phyloP scores from a whole-genome alignment of 2,329 filamentous ascomycete species.

The Pleurostoma richardsiae region DNA sequence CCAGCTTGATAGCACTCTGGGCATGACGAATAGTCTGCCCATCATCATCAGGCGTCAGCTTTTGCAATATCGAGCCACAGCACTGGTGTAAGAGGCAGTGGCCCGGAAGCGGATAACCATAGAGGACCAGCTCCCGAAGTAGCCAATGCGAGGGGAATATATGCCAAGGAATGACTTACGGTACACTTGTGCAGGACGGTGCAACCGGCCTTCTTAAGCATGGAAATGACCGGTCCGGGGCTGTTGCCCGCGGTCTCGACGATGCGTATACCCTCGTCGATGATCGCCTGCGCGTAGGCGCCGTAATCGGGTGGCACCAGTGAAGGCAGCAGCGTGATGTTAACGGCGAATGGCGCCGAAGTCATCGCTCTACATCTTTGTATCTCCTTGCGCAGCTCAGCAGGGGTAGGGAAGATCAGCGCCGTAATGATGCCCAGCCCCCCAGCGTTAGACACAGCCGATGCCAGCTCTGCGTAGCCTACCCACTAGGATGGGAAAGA shows the following conservation, averaged over 20 bases:
- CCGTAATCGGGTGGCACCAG: conserved; percentile 87
- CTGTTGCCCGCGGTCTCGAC: conserved; percentile 62
- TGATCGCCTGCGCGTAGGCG: conserved; percentile 86
- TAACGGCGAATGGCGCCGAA: conserved; percentile 79
- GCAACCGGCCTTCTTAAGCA: conserved; percentile 74
- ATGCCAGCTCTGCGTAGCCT: conserved; percentile 73
- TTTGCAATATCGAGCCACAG: too few relatives aligned
- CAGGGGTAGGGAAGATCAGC: conserved; percentile 87
- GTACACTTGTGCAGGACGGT: conserved; percentile 97
- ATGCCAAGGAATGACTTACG: too few relatives aligned
- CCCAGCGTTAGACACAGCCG: conserved; percentile 75
- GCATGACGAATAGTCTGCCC: conserved; percentile 76
- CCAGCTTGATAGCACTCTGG: conserved; percentile 83
- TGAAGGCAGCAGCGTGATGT: conserved; percentile 88
- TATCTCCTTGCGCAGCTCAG: conserved; percentile 91
- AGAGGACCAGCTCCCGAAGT: too few relatives aligned
- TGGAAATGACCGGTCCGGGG: conserved; percentile 83
- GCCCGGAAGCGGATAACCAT: too few relatives aligned
- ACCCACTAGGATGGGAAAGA: conserved; percentile 54
- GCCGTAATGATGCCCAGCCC: conserved; percentile 79
- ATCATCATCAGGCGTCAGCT: too few relatives aligned
- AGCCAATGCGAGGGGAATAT: too few relatives aligned
- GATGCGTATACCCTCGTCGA: conserved; percentile 86
- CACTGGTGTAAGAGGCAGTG: too few relatives aligned
- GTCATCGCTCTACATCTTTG: conserved; percentile 78